phyloP scores from a whole-genome alignment of 2,329 filamentous ascomycete species.

The Diplodia scrobiculata region DNA sequence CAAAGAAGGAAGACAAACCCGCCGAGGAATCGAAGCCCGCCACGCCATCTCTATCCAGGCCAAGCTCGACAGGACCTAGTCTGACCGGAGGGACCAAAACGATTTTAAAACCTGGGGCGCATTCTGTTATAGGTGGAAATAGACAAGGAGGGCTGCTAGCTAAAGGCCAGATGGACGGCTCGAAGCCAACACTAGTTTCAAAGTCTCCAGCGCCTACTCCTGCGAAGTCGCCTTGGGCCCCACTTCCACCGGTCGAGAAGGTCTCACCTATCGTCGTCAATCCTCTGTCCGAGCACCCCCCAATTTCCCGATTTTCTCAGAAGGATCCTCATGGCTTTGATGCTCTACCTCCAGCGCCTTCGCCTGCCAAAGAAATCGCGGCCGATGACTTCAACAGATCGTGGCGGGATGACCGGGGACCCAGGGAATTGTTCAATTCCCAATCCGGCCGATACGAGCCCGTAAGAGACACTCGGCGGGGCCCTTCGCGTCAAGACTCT shows the following conservation, averaged over 20 bases:
- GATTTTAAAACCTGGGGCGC: conserved; percentile 53
- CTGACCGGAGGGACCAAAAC: conserved; percentile 48
- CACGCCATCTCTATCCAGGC: conserved; percentile 36
- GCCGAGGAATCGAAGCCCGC: conserved; percentile 47
- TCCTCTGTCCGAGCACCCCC: conserved; percentile 48
- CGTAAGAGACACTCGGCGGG: conserved; percentile 72
- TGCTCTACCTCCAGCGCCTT: conserved; percentile 54
- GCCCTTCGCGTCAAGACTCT: conserved; percentile 65
- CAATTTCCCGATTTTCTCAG: conserved; percentile 53
- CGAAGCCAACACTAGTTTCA: conserved; percentile 69
- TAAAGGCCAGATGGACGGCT: conserved; percentile 63
- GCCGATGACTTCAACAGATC: conserved; percentile 90
- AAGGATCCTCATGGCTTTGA: conserved; percentile 62
- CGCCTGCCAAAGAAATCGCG: conserved; percentile 76
- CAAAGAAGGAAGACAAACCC: conserved; percentile 35
- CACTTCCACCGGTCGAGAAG: conserved; percentile 81
- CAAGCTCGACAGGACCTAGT: conserved; percentile 37
- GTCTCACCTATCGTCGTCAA: conserved; percentile 70
- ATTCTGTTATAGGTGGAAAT: conserved; percentile 39
- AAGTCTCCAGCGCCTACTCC: conserved; percentile 71
- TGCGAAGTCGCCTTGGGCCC: conserved; percentile 88
- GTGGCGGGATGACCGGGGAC: conserved; percentile 72
- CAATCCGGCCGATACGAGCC: conserved; percentile 92
- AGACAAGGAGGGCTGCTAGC: conserved; percentile 63
- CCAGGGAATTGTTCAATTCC: conserved; percentile 88